phyloP scores from a whole-genome alignment of 2,329 filamentous ascomycete species.

The Talaromyces sp. region DNA sequence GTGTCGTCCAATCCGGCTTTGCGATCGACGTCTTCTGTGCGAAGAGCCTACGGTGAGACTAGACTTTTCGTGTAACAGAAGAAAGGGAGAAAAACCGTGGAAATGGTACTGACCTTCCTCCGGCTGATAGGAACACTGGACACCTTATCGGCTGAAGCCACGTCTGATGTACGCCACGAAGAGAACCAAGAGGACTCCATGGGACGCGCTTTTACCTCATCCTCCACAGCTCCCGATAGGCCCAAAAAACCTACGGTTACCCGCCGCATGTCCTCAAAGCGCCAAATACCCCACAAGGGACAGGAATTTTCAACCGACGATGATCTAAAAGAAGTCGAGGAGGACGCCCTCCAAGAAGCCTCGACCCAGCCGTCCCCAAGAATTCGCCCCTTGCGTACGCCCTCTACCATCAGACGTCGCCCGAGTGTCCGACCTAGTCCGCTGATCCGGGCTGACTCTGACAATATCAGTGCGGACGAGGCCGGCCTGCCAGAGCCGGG shows the following conservation, averaged over 20 bases:
- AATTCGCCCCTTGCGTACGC: slow-evolving; percentile 35
- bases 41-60: slow-evolving; percentile 36
- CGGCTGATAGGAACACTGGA: slow-evolving; percentile 35
- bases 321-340: slow-evolving; percentile 76
- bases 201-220: slow-evolving; percentile 40
- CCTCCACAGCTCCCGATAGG: slow-evolving; percentile 50
- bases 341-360: slow-evolving; percentile 56
- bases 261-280: slow-evolving; percentile 73
- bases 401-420: slow-evolving; percentile 46
- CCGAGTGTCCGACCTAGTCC: slow-evolving; percentile 35
- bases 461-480: slow-evolving; percentile 42
- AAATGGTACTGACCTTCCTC: background rate
- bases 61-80: slow-evolving; percentile 19
- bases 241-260: slow-evolving; percentile 73
- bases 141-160: slow-evolving; percentile 22
- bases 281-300: slow-evolving; percentile 73
- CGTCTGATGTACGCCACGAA: slow-evolving; percentile 27
- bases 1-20: slow-evolving; percentile 10
- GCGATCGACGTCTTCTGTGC: slow-evolving; percentile 16
- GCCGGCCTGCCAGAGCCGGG: slow-evolving; percentile 36
- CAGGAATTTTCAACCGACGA: slow-evolving; percentile 92
- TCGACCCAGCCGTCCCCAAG: slow-evolving; percentile 37
- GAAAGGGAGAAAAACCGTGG: background rate
- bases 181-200: slow-evolving; percentile 35
- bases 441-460: slow-evolving; percentile 40